Conservation (phyloP, 345 rosid species). For the Salix exigua region DNA sequence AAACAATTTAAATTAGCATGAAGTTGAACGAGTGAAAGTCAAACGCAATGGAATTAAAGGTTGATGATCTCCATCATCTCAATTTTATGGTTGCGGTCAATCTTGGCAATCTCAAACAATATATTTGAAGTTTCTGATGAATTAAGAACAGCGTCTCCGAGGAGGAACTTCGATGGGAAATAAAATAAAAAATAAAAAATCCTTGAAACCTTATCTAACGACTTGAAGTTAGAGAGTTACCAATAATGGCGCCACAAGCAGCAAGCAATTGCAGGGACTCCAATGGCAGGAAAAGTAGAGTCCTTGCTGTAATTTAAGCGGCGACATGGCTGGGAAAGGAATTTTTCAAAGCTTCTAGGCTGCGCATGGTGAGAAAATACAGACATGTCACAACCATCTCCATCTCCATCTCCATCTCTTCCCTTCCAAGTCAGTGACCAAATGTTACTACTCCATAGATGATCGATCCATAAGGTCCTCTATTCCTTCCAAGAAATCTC, state of each 20-base stretch:
- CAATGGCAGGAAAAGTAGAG: constrained; percentile 91
- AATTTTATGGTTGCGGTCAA: background rate
- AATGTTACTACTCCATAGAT: constrained; percentile 27
- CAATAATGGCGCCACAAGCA: constrained; percentile 92
- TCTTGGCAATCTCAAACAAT: background rate
- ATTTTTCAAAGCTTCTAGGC: constrained; percentile 59
- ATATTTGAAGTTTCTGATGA: background rate
- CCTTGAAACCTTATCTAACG: no score
- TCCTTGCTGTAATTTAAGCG: constrained; percentile 81
- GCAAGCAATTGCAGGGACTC: constrained; percentile 79
- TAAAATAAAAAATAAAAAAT: no score
- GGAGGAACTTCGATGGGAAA: no score
- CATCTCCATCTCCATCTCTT: no score
- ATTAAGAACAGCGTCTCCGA: no score
- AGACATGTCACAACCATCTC: no score
- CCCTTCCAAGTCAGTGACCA: no score
- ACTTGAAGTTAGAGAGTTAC: constrained; percentile 74
- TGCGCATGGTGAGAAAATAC: no score
- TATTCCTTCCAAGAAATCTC: constrained; percentile 69
- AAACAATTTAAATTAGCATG: no score
- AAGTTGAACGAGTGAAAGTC: no score
- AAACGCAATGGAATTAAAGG: no score
- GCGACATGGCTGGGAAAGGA: constrained; percentile 74
- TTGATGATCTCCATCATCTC: no score
- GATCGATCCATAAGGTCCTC: constrained; percentile 95